phyloP scores from a whole-genome alignment of 768 basidiomycete species.

The Mycena venus region DNA sequence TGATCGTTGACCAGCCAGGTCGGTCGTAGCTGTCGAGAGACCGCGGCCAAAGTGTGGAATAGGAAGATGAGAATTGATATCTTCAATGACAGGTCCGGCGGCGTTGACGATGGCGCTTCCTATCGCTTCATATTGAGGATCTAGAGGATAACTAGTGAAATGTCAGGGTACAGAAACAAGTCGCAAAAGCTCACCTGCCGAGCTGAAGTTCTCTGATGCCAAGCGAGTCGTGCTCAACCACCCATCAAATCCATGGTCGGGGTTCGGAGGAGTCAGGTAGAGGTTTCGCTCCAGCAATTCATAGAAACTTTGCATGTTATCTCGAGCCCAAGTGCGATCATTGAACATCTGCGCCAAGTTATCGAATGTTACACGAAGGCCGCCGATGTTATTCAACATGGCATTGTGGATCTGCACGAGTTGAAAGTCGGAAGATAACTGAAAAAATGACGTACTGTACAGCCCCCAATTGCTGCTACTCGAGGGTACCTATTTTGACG shows the following conservation, averaged over 20 bases:
- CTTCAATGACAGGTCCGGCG: too few species aligned
- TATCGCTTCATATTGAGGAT: too few species aligned
- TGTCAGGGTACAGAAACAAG: neutral
- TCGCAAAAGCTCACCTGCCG: neutral
- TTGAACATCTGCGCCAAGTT: conserved; percentile 41
- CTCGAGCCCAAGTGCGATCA: conserved; percentile 42
- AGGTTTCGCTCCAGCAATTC: conserved; percentile 40
- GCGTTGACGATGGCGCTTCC: too few species aligned
- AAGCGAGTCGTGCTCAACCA: conserved; percentile 39
- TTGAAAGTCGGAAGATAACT: neutral
- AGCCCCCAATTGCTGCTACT: conserved; percentile 42
- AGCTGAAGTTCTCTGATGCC: conserved; percentile 1
- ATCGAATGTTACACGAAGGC: conserved; percentile 41
- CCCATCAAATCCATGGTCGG: conserved; percentile 45
- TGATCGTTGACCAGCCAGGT: neutral
- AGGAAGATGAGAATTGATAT: too few species aligned
- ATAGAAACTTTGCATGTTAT: conserved; percentile 47
- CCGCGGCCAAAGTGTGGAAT: neutral
- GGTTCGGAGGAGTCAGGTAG: conserved; percentile 32
- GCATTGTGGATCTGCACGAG: conserved; percentile 33
- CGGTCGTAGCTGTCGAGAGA: neutral
- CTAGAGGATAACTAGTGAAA: too few species aligned
- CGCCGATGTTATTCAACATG: conserved; percentile 41
- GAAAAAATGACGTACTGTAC: conserved; percentile 36
- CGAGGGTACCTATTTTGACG: conserved; percentile 43